Evolutionary conservation across 495 filamentous ascomycete species (phyloP), one percentile per base, ranked within the genome.

Genomic region (Choiromyces venosus): DNA sequence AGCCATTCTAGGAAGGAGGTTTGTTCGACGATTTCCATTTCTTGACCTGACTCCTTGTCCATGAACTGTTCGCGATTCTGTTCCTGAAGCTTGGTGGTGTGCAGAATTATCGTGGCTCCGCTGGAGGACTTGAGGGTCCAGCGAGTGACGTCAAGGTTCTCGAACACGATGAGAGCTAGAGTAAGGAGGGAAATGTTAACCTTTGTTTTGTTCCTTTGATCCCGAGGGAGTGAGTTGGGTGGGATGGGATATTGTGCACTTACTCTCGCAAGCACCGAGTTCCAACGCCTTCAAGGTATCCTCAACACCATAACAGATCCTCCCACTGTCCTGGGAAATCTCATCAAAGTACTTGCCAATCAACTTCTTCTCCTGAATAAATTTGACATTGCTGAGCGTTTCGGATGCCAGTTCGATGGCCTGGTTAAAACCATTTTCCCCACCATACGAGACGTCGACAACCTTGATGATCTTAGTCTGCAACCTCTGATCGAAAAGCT

Each of bases 311-410:
- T 99, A 99, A 86, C 95, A 99, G 74, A 99, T 89, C 80, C 91
- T 93, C 73, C 95, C 95, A 66, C 90, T 94, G 79, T 99, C 96
- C 82, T 97, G 93, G 78, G 92, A 96, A 81, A 99, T 97, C 84
- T 99, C 93, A 82, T 98, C 92, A 80, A 99, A 99, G 87, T 99
- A 99, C 79, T 90, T 93, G 80, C 93, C 92, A 81, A 99, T 99
- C 68, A 99, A 88, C 86, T 96, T 97, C 91, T 99, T 99, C 87
- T 99, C 95, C 83, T 99, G 95, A 82, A 99, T 97, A 83, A 99
- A 99, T 84, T 99, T 99, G 86, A 99, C 95, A 78, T 97, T 98
- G 83, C 93, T 91, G 66, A 99, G 87, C n/a, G 95, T 98, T 86
- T 99, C 96, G 18, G 92, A 86, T 38, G 95, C 89, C 78, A 99